phyloP scores from a whole-genome alignment of 225 moss, liverwort and hornwort species.

The Marchantia paleacea region DNA sequence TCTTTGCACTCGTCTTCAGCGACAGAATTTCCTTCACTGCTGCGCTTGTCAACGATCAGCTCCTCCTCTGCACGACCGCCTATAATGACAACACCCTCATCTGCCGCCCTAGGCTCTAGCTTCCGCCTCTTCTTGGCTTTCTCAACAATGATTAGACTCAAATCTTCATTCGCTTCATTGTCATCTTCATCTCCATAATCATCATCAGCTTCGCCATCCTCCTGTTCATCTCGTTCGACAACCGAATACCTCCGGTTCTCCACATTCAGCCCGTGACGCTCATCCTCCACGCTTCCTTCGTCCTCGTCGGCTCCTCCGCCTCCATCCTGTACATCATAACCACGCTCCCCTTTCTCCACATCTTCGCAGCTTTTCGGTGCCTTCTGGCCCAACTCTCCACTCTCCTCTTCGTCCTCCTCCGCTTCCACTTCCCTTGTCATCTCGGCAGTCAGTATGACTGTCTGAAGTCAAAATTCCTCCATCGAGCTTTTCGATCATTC shows the following conservation, averaged over 20 bases:
- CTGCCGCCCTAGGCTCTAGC: conserved; percentile 1
- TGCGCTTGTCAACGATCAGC: background rate
- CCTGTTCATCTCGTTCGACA: background rate
- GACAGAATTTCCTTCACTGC: background rate
- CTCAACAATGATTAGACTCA: conserved; percentile 43
- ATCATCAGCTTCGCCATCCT: conserved; percentile 16
- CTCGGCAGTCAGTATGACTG: background rate
- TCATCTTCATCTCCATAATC: conserved; percentile 23
- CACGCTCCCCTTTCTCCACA: background rate
- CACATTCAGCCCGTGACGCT: background rate
- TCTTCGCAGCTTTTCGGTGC: background rate
- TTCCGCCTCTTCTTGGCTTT: conserved; percentile 40
- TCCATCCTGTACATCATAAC: background rate
- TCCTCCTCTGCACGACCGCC: background rate
- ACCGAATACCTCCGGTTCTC: conserved; percentile 1
- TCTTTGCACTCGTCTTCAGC: conserved; percentile 5
- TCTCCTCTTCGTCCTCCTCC: background rate
- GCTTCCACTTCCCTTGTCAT: background rate
- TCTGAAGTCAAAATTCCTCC: background rate
- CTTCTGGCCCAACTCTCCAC: background rate
- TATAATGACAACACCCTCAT: conserved; percentile 9
- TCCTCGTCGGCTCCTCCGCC: background rate
- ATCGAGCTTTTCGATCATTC: background rate
- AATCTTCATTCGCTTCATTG: conserved; percentile 43
- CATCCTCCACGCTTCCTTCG: conserved; percentile 7